A percentile compares a stretch with the other conserved stretches of the same genome.
These are phyloP conservation scores for Solanum ossicruentum DNA, from an alignment of 257 asterid genomes.

Conservation along the genomic window DNA sequence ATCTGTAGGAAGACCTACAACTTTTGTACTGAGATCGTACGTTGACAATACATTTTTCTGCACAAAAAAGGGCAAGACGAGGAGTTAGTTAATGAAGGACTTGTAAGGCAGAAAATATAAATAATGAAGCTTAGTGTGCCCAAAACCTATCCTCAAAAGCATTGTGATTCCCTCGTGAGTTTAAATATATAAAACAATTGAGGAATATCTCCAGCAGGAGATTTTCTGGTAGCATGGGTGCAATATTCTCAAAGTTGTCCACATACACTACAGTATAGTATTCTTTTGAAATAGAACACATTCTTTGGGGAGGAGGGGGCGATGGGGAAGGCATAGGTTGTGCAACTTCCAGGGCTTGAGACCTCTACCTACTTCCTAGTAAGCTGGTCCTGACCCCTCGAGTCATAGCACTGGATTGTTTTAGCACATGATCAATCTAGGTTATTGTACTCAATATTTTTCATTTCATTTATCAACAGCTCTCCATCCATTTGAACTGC, in stretches of 20 bases:
- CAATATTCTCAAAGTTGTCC: background rate
- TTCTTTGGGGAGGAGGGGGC: background rate
- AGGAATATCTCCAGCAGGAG: background rate
- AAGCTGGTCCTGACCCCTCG: background rate
- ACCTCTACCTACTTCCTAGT: background rate
- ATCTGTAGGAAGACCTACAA: conserved; percentile 26
- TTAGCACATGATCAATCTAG: background rate
- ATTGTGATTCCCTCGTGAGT: background rate
- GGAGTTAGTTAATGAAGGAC: background rate
- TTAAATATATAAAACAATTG: background rate
- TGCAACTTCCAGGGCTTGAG: background rate
- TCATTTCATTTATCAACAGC: background rate
- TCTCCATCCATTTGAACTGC: background rate
- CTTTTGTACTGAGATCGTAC: conserved; percentile 26
- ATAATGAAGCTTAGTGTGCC: background rate
- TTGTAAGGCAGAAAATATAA: background rate
- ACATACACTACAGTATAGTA: background rate
- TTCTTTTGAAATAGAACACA: background rate
- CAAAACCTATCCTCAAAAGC: background rate
- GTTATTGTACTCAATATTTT: background rate
- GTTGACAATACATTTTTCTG: conserved; percentile 54
- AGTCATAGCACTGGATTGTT: background rate
- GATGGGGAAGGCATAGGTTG: background rate
- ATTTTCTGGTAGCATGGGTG: background rate
- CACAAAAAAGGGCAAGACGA: conserved; percentile 6